These are phyloP conservation scores for Plasmodium coatneyi DNA, from an alignment of 169 alveolate species.

Conservation along the genomic window DNA sequence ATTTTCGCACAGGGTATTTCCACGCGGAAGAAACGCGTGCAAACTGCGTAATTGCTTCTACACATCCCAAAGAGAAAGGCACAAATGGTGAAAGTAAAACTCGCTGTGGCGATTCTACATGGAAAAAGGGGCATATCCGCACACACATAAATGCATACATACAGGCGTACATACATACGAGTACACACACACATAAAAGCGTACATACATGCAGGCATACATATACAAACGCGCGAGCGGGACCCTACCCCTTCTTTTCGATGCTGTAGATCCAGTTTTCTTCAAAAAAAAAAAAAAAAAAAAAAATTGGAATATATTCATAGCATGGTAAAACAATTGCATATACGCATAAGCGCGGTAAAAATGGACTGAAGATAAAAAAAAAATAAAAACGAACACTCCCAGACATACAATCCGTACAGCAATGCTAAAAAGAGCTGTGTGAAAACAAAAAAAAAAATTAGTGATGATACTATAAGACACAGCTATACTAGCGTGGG, in stretches of 20 bases:
- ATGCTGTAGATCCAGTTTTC: conserved; percentile 16
- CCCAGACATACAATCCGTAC: neutral
- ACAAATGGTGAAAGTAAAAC: neutral
- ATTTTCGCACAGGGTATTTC: too few relatives aligned
- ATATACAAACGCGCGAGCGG: neutral
- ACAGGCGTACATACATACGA: neutral
- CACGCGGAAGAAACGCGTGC: neutral
- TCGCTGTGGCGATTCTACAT: neutral
- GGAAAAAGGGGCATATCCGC: neutral
- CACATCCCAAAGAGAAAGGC: neutral
- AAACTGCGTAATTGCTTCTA: neutral
- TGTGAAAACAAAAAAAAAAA: neutral
- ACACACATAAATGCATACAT: neutral
- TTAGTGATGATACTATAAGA: neutral
- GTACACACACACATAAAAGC: too few relatives aligned
- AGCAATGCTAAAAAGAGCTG: neutral
- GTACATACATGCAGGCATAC: neutral
- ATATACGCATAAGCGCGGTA: neutral
- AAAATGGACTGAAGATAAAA: neutral
- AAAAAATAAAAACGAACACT: neutral
- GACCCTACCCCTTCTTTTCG: neutral
- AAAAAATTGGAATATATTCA: neutral
- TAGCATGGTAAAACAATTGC: neutral
- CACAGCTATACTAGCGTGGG: neutral
- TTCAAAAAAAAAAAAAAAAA: neutral